Conservation (phyloP, 192 early-diverging fungal species). For the Gigaspora rosea region DNA sequence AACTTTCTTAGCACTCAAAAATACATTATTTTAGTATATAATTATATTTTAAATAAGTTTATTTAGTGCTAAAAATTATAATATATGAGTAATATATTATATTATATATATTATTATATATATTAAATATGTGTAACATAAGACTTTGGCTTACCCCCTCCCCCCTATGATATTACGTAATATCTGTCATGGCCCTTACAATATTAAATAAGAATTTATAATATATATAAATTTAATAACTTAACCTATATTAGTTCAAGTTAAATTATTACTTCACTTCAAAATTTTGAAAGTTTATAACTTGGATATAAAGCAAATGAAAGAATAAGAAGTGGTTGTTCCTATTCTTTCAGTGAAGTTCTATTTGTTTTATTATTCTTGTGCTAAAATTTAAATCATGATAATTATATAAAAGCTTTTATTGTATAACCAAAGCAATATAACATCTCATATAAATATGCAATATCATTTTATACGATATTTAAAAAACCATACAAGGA, state of each 20-base stretch:
- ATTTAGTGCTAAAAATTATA: no score
- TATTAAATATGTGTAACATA: no score
- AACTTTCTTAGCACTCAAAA: no score
- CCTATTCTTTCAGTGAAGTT: background rate
- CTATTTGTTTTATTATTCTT: conserved; percentile 4
- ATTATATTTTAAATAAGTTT: no score
- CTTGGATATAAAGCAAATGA: background rate
- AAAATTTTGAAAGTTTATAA: conserved; percentile 6
- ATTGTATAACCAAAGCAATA: conserved; percentile 6
- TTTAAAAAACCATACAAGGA: background rate
- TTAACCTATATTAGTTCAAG: background rate
- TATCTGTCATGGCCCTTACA: no score
- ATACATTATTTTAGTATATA: no score
- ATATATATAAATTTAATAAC: no score
- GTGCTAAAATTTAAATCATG: background rate
- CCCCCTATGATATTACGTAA: no score
- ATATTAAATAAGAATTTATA: no score
- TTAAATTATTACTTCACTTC: background rate
- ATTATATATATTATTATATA: no score
- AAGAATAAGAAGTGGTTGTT: conserved; percentile 4
- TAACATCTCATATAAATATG: background rate
- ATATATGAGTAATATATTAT: no score
- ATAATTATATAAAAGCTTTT: background rate
- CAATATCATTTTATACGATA: background rate
- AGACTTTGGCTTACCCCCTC: no score